Evolutionary conservation across 345 rosid species (phyloP).

Genomic region (Citrus trifoliata): DNA sequence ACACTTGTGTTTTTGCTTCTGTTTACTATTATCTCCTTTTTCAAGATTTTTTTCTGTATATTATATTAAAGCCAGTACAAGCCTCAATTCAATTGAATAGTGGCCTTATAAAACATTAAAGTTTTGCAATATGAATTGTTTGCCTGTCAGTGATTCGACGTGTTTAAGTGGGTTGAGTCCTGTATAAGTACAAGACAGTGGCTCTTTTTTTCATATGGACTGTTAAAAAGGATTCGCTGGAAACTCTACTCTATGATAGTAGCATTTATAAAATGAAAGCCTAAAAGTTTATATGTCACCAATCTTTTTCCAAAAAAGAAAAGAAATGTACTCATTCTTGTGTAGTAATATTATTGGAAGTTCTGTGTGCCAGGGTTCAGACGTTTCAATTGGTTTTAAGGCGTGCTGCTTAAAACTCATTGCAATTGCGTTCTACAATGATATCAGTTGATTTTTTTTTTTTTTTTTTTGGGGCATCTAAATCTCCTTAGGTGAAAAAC

Average conservation of each 20-base stretch:
- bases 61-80: neutral
- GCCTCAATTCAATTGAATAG: neutral
- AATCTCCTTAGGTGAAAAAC: slow-evolving; percentile 74
- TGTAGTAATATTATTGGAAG: neutral
- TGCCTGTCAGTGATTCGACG: neutral
- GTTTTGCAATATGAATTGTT: neutral
- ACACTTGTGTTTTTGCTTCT: neutral
- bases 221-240: neutral
- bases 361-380: neutral
- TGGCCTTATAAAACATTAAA: neutral
- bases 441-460: slow-evolving; percentile 1
- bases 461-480: neutral
- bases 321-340: neutral
- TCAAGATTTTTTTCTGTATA: neutral
- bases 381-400: neutral
- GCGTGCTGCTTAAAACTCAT: neutral
- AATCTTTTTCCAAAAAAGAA: neutral
- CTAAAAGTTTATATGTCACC: neutral
- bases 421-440: neutral
- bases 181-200: neutral
- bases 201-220: neutral
- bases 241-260: neutral
- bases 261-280: neutral
- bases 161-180: neutral
- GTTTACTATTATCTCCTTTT: neutral